Base-by-base conservation (phyloP, 139 green algal genomes). In the Haematococcus lacustris region DNA sequence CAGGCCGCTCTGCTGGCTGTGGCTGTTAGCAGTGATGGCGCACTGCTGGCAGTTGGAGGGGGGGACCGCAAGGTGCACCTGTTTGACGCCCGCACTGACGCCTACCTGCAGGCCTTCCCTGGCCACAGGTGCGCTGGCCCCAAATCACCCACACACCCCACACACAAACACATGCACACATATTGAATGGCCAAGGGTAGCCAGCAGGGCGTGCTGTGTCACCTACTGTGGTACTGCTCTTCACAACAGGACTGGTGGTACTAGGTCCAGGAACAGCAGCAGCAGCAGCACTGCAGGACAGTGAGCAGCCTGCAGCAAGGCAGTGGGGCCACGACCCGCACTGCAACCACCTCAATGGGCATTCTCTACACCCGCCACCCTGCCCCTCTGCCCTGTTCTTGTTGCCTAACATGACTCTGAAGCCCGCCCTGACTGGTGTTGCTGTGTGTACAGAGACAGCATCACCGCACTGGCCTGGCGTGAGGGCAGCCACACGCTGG, bases 401-500 rank as follows among this genome's bases (percentile, higher is more conserved):
- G 47, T 28, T 50, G 7, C 7, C 43, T 3, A 43, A 39, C n/a
- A n/a, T n/a, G n/a, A 17, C 61, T 51, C 33, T 70, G 41, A 82
- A 34, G 86, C 13, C 47, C 13, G 13, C 13, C 21, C 13, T 57
- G 47, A 21, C 47, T 57, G 47, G 13, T 57, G 47, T 65, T 65
- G 23, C 57, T 33, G 21, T 65, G 57, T 65, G 17, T 65, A 95
- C 80, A 86, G 82, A 40, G 93, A 93, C 65, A 60, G 80, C 0
- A 68, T 98, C 2, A 87, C 87, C 0, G 79, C 83, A 4, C 78
- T 98, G 38, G 80, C 83, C 0, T 98, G 98, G 82, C 80, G 90
- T 1, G 78, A 92, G 3, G 91, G 86, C 64, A 94, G 83, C 0
- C 87, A 93, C 66, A 79, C 91, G 75, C 82, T 98, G 5, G 95